A percentile compares a stretch with the other conserved stretches of the same genome.
Conservation (phyloP, 148 eudicot genomes). For the Chenopodium quinoa region DNA sequence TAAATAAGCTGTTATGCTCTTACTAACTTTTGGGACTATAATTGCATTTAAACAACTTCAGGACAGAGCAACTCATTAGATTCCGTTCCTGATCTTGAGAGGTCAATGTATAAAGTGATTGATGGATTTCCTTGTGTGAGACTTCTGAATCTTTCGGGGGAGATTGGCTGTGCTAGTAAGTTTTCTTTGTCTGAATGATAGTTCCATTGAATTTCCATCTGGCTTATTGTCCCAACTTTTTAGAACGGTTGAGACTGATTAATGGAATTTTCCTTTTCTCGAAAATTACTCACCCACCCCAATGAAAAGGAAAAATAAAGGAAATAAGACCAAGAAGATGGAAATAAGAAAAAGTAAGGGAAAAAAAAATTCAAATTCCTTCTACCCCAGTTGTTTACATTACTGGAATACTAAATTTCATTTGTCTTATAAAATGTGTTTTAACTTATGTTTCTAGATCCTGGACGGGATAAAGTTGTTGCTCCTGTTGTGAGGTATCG, state of each 20-base stretch:
- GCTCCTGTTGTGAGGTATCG: constrained; percentile 71
- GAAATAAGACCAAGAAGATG: background rate
- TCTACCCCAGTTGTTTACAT: background rate
- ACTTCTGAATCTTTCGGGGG: constrained; percentile 79
- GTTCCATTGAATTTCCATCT: background rate
- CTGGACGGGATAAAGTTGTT: constrained; percentile 78
- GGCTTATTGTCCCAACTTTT: background rate
- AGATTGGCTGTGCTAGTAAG: constrained; percentile 96
- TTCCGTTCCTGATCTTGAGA: constrained; percentile 96
- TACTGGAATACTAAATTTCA: background rate
- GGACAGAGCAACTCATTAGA: constrained; percentile 46
- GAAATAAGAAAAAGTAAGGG: background rate
- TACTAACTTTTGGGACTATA: constrained; percentile 11
- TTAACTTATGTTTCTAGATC: constrained; percentile 50
- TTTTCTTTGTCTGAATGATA: constrained; percentile 15
- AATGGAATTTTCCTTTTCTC: background rate
- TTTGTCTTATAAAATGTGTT: background rate
- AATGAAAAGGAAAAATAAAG: background rate
- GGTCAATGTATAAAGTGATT: constrained; percentile 69
- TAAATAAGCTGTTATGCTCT: background rate
- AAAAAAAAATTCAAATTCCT: background rate
- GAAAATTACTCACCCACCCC: background rate
- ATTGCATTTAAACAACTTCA: constrained; percentile 26
- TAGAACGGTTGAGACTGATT: background rate
- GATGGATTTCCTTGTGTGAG: constrained; percentile 94